Base-by-base conservation (phyloP, 1,139 yeast genomes). In the Ogataea hybrid region DNA sequence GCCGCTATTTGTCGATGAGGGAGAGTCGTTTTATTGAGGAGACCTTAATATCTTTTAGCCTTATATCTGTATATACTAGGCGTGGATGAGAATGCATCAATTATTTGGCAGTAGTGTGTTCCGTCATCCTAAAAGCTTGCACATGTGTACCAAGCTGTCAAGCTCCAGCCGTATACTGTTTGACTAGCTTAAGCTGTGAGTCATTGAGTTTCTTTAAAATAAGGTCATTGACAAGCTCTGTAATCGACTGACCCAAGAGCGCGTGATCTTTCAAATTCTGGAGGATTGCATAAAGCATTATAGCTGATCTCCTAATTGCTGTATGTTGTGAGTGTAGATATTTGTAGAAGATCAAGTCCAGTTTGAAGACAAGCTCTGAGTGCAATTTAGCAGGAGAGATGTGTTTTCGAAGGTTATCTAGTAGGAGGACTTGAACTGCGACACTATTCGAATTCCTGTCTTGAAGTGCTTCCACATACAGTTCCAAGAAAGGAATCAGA, bases 1-100 rank as follows among this genome's bases (percentile, higher is more conserved):
- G 35, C 64, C 65, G n/a, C 41, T 79, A 40, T 67, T 71, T 44
- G 69, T 77, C 41, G 82, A 79, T 43, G 63, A 61, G 47, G 83
- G 83, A 48, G 82, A 77, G 61, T 75, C 76, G 41, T 61, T 59
- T 52, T 61, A 52, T 39, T 59, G 46, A 37, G 10, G 15, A 22
- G 28, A 12, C 17, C 11, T 14, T 10, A 11, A 12, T 22, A 14
- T 12, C 33, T 4, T 10, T 3, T 6, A 16, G 9, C 29, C 25
- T 35, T 29, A 28, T 17, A 28, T 36, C 32, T 49, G 50, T 46
- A 48, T 45, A 48, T 49, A 49, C 21, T 28, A 36, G 31, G 29
- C 20, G 16, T n/a, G 34, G 37, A 25, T 6, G 8, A 18, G 6
- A 6, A 18, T 18, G 20, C 20, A 6, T 18, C 20, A 18, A 18